Base-by-base conservation (phyloP, 768 basidiomycete species). In the Tulasnella calospora region DNA sequence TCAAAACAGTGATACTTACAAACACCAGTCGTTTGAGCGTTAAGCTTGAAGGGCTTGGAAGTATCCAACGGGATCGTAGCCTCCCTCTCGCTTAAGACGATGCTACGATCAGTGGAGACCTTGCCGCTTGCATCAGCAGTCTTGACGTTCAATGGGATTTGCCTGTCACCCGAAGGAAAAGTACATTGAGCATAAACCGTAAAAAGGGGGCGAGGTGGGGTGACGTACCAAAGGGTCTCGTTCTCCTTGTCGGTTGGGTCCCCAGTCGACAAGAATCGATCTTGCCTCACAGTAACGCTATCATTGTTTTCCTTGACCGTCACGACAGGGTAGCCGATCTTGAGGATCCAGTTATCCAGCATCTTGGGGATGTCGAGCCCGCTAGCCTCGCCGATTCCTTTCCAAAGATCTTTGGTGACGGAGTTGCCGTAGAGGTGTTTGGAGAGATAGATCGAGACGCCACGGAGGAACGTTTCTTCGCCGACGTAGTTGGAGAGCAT, bases 401-500 rank as follows among this genome's bases (percentile, higher is more conserved):
- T 87, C 93, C 95, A 98, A 6, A 99, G 88, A 82, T 98, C 93
- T 69, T 88, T 89, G 3, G 95, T 96, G 71, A 91, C 89, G 71
- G 91, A 94, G 84, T 95, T 98, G 35, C 88, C 90, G 83, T 92
- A 99, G 10, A 95, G 85, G 81, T 94, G 91, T 80, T 91, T 89
- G 86, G 96, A 96, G 80, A 99, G 89, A 85, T 99, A 98, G 79
- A 94, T 88, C 2, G 95, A 95, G 69, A 97, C 95, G 44, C 94
- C 94, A 81, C 90, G 90, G 73, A 96, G 85, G 89, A 99, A 98
- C 78, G 85, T 88, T 8, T 95, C 94, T 84, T 98, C 92, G 71
- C 96, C 95, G 27, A 96, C 94, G 80, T 92, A 92, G 82, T 90
- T 90, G 30, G 91, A 90, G 77, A 99, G 86, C 96, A 99, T 99